These are phyloP conservation scores for Ochetophila trinervis DNA, from an alignment of 306 rosid genomes.

Conservation along the genomic window DNA sequence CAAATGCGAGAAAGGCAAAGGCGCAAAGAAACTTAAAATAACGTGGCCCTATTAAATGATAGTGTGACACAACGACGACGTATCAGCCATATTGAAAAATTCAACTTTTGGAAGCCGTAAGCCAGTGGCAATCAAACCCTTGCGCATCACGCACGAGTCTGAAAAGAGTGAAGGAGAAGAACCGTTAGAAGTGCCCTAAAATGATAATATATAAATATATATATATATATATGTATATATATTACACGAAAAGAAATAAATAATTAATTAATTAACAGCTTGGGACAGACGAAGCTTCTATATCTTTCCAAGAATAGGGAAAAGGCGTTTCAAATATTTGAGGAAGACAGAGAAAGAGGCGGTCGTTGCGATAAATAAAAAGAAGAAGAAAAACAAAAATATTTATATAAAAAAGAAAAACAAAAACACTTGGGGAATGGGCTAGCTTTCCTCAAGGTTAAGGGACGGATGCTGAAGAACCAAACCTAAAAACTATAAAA, in stretches of 20 bases:
- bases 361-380: constrained; percentile 26
- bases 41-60: constrained; percentile 9
- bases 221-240: too few relatives aligned
- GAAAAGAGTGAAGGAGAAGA: too few relatives aligned
- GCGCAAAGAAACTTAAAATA: too few relatives aligned
- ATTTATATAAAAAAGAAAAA: background rate
- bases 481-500: background rate
- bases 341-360: constrained; percentile 34
- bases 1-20: constrained; percentile 6
- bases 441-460: background rate
- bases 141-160: too few relatives aligned
- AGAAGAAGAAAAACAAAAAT: background rate
- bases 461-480: constrained; percentile 13
- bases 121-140: too few relatives aligned
- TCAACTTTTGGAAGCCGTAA: too few relatives aligned
- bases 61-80: background rate
- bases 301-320: background rate
- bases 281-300: too few relatives aligned
- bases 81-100: background rate
- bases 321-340: constrained; percentile 28
- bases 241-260: too few relatives aligned
- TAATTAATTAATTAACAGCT: too few relatives aligned
- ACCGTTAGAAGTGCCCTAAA: too few relatives aligned
- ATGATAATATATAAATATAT: too few relatives aligned
- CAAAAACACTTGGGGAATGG: constrained; percentile 18